These are phyloP conservation scores for Cinchona pubescens DNA, from an alignment of 257 asterid genomes.

Conservation along the genomic window DNA sequence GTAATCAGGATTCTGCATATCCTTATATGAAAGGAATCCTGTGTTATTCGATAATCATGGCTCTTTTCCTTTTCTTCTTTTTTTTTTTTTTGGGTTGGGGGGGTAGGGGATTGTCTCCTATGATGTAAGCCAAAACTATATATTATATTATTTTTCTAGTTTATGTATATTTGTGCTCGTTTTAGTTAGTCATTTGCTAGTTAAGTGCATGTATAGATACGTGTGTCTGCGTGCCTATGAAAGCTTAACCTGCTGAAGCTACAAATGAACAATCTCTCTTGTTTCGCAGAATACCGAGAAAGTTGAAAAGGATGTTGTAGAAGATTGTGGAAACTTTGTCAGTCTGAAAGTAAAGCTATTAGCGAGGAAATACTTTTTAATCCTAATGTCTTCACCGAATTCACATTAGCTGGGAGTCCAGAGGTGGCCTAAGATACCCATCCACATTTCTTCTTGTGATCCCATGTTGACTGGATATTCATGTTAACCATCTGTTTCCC, in stretches of 20 bases:
- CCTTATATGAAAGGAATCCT: too few species aligned
- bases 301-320: slow-evolving; percentile 30
- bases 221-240: not conserved
- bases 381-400: slow-evolving; percentile 86
- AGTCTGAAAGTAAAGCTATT: slow-evolving; percentile 32
- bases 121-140: not conserved
- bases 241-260: not conserved
- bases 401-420: slow-evolving; percentile 72
- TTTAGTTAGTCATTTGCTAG: not conserved
- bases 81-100: not conserved
- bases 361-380: slow-evolving; percentile 62
- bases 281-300: slow-evolving; percentile 33
- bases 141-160: not conserved
- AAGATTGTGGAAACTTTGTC: slow-evolving; percentile 37
- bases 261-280: not conserved
- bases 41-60: not conserved
- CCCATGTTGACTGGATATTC: slow-evolving; percentile 3
- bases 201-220: not conserved
- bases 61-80: not conserved
- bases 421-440: slow-evolving; percentile 47
- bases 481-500: slow-evolving; percentile 7
- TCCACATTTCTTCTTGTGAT: slow-evolving; percentile 9
- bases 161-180: not conserved
- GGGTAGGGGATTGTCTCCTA: not conserved
- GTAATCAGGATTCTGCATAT: not conserved